A percentile compares a stretch with the other conserved stretches of the same genome.
These are phyloP conservation scores for Canavalia gladiata DNA, from an alignment of 306 rosid genomes.

Conservation along the genomic window DNA sequence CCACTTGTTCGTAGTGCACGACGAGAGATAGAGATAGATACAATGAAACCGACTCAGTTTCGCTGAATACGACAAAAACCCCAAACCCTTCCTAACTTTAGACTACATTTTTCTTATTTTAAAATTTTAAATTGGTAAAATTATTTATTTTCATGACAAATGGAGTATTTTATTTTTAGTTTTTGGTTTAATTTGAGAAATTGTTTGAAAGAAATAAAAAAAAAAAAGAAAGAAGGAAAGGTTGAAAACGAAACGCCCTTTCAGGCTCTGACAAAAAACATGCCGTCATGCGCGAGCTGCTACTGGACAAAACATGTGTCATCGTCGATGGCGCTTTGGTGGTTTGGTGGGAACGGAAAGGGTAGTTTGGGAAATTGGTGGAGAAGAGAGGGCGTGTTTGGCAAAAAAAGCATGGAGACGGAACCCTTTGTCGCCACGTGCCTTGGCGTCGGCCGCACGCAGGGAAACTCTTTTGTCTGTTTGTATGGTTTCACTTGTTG, in stretches of 20 bases:
- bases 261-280: constrained; percentile 66
- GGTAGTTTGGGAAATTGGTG: constrained; percentile 37
- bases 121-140: too few species aligned
- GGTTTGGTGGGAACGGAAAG: neutral
- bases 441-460: constrained; percentile 87
- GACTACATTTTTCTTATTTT: neutral
- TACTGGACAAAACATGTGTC: constrained; percentile 74
- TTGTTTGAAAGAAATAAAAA: neutral
- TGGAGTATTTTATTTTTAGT: neutral
- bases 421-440: constrained; percentile 86
- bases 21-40: constrained; percentile 22
- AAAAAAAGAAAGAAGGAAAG: neutral
- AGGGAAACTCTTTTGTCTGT: constrained; percentile 55
- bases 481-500: neutral
- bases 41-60: constrained; percentile 48
- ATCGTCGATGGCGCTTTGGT: constrained; percentile 46
- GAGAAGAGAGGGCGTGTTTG: neutral
- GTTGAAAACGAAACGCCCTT: constrained; percentile 26
- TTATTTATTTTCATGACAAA: neutral
- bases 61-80: constrained; percentile 65
- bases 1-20: constrained; percentile 59
- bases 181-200: neutral
- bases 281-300: constrained; percentile 68
- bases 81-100: constrained; percentile 43
- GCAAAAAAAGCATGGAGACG: constrained; percentile 53